These are phyloP conservation scores for Echinosophora koreensis DNA, from an alignment of 306 rosid species.

Conservation along the genomic window DNA sequence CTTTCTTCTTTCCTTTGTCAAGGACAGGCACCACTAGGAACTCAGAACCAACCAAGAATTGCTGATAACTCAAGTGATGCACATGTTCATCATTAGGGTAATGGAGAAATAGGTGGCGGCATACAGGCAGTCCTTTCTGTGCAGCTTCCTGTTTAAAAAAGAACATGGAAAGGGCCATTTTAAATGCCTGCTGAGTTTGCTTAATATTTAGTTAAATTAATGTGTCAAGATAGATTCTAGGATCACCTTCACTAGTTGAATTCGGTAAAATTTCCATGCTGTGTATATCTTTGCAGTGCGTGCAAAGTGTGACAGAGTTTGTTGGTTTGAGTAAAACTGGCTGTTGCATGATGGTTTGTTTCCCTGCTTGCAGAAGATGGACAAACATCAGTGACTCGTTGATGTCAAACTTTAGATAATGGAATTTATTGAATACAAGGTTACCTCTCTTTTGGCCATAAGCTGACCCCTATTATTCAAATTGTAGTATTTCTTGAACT, in stretches of 20 bases:
- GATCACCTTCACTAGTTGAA: conserved; percentile 87
- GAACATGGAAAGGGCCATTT: conserved; percentile 26
- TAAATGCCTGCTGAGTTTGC: conserved; percentile 20
- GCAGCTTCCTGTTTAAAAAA: conserved; percentile 78
- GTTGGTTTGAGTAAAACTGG: conserved; percentile 88
- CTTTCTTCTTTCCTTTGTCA: conserved; percentile 80
- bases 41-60: conserved; percentile 89
- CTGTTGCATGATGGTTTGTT: conserved; percentile 92
- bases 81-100: conserved; percentile 84
- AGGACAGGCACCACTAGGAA: conserved; percentile 87
- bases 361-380: conserved; percentile 64
- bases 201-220: conserved; percentile 1
- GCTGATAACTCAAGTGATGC: conserved; percentile 72
- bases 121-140: conserved; percentile 79
- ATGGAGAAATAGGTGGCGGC: conserved; percentile 92
- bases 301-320: conserved; percentile 82
- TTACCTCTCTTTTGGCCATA: neutral
- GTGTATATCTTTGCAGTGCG: conserved; percentile 77
- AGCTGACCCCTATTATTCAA: conserved; percentile 6
- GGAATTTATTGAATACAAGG: neutral
- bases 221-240: conserved; percentile 19
- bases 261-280: conserved; percentile 92
- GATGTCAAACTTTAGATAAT: neutral
- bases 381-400: conserved; percentile 27
- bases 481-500: conserved; percentile 3